phyloP scores from a whole-genome alignment of 495 filamentous ascomycete genomes.

The Aspergillus nanangensis region DNA sequence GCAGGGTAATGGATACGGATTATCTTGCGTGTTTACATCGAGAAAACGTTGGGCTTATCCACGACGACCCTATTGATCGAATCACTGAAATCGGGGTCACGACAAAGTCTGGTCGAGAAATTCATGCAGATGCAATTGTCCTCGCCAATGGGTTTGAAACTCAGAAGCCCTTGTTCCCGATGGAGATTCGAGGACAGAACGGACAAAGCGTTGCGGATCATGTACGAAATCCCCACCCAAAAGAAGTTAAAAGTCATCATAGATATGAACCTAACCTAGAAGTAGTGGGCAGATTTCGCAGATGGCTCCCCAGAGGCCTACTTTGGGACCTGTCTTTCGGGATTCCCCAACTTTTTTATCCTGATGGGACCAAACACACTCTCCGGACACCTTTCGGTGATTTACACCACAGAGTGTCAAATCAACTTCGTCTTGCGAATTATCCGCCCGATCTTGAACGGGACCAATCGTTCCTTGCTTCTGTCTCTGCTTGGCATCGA shows the following conservation, averaged over 20 bases:
- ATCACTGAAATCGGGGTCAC: conserved; percentile 13
- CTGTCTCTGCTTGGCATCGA: too few relatives aligned
- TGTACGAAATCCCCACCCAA: conserved; percentile 6
- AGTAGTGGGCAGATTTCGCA: conserved; percentile 31
- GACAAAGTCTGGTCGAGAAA: conserved; percentile 16
- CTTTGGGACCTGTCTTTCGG: conserved; percentile 47
- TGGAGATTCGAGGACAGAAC: conserved; percentile 32
- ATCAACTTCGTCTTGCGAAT: conserved; percentile 36
- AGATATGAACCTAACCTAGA: too few relatives aligned
- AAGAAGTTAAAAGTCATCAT: conserved; percentile 1
- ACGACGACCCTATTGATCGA: conserved; percentile 33
- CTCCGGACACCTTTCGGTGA: conserved; percentile 48
- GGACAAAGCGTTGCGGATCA: conserved; percentile 40
- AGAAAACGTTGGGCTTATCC: conserved; percentile 42
- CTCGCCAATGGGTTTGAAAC: conserved; percentile 44
- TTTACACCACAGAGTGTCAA: conserved; percentile 47
- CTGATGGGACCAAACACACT: conserved; percentile 53
- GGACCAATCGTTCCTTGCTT: too few relatives aligned
- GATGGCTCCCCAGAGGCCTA: conserved; percentile 47
- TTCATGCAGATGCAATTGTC: conserved; percentile 46
- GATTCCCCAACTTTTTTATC: conserved; percentile 56
- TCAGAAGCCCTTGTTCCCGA: conserved; percentile 13
- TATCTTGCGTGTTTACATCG: conserved; percentile 44
- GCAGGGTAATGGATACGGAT: conserved; percentile 43
- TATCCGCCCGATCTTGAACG: too few relatives aligned